Evolutionary conservation across 2,329 filamentous ascomycete species (phyloP).

Genomic region (Aspergillus jensenii): DNA sequence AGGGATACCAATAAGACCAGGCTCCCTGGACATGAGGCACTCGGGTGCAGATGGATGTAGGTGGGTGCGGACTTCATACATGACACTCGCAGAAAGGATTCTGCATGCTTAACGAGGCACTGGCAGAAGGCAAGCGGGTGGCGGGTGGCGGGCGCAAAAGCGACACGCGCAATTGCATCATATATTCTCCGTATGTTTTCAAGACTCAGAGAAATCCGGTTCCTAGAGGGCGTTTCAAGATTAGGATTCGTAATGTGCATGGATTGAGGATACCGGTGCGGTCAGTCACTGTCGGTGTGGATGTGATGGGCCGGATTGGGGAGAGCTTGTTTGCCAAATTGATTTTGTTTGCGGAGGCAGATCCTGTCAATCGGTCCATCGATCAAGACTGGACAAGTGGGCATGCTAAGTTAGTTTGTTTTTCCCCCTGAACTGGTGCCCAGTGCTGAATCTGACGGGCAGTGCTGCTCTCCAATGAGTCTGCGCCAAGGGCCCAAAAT

Average conservation of each 20-base stretch:
- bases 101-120: neutral
- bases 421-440: neutral
- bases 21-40: neutral
- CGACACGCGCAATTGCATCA: neutral
- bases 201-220: too few species aligned
- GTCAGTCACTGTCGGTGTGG: neutral
- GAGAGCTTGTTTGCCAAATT: neutral
- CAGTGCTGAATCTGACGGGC: neutral
- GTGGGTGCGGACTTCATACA: neutral
- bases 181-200: neutral
- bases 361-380: neutral
- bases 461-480: neutral
- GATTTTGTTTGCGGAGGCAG: neutral
- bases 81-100: neutral
- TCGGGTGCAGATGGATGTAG: neutral
- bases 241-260: too few species aligned
- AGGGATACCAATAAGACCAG: too few species aligned
- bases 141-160: neutral
- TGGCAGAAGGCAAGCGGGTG: neutral
- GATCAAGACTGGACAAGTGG: neutral
- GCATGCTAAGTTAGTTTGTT: neutral
- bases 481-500: neutral
- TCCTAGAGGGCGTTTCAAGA: too few species aligned
- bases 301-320: neutral
- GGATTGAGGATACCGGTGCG: too few species aligned